Evolutionary conservation across 345 rosid species (phyloP).

Genomic region (Citrus glauca): DNA sequence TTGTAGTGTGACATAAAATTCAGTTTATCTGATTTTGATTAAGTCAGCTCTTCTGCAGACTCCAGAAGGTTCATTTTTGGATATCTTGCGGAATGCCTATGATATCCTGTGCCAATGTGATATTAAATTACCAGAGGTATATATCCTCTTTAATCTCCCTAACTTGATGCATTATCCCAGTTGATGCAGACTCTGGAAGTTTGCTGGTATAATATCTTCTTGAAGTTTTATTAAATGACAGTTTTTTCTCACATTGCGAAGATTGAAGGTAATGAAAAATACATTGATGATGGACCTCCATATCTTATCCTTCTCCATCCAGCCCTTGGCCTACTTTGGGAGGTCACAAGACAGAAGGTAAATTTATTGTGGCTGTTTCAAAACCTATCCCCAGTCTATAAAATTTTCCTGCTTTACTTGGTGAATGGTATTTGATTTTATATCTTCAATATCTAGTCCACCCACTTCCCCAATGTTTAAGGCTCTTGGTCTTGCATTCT

Average conservation of each 20-base stretch:
- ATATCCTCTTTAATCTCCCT: conserved; percentile 11
- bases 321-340: conserved; percentile 96
- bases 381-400: neutral
- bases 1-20: neutral
- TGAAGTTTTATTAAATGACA: conserved; percentile 11
- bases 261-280: conserved; percentile 65
- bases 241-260: conserved; percentile 19
- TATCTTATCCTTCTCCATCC: conserved; percentile 91
- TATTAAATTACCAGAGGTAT: conserved; percentile 73
- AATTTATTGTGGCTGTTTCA: conserved; percentile 13
- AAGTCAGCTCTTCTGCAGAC: conserved; percentile 52
- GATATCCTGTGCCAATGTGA: conserved; percentile 76
- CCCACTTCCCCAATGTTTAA: neutral
- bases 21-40: neutral
- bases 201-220: conserved; percentile 1
- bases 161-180: conserved; percentile 6
- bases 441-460: neutral
- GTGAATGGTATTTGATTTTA: neutral
- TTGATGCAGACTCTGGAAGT: no score
- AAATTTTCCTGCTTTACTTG: neutral
- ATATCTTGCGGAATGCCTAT: conserved; percentile 78
- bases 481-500: neutral
- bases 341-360: conserved; percentile 81
- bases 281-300: conserved; percentile 68
- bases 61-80: conserved; percentile 86